These are phyloP conservation scores for Amanita muscaria DNA, from an alignment of 768 basidiomycete genomes.

Conservation along the genomic window DNA sequence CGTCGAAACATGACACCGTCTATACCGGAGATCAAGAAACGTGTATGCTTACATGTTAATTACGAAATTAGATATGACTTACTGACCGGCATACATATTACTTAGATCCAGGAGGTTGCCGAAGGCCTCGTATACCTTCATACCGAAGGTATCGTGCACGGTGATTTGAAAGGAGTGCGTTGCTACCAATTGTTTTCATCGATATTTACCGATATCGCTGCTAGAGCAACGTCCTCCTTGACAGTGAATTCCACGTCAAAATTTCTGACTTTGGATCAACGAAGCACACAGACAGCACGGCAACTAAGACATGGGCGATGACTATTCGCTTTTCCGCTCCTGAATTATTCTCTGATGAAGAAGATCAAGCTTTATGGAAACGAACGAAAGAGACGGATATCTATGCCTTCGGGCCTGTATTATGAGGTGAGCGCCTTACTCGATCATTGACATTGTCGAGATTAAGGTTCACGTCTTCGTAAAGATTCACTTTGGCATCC, in stretches of 20 bases:
- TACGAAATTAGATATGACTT: neutral
- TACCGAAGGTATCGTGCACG: too few relatives aligned
- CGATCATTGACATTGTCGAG: too few relatives aligned
- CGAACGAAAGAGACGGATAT: neutral
- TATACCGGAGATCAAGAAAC: too few relatives aligned
- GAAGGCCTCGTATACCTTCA: too few relatives aligned
- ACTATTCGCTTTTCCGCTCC: neutral
- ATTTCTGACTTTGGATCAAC: slow-evolving; percentile 2
- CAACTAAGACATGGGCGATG: neutral
- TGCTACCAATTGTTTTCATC: neutral
- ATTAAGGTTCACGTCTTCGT: too few relatives aligned
- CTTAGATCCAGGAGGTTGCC: neutral
- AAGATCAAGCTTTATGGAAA: neutral
- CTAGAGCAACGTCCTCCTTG: slow-evolving; percentile 2
- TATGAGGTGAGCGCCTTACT: too few relatives aligned
- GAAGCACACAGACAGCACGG: neutral
- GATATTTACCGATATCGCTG: neutral
- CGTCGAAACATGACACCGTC: too few relatives aligned
- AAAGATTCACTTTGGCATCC: too few relatives aligned
- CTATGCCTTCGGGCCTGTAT: slow-evolving; percentile 1
- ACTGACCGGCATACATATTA: neutral
- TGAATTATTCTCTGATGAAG: neutral
- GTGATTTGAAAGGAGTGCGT: too few relatives aligned
- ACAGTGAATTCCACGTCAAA: neutral
- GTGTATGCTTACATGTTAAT: neutral